phyloP scores from a whole-genome alignment of 805 yeast genomes.

The Candida morakotiae region DNA sequence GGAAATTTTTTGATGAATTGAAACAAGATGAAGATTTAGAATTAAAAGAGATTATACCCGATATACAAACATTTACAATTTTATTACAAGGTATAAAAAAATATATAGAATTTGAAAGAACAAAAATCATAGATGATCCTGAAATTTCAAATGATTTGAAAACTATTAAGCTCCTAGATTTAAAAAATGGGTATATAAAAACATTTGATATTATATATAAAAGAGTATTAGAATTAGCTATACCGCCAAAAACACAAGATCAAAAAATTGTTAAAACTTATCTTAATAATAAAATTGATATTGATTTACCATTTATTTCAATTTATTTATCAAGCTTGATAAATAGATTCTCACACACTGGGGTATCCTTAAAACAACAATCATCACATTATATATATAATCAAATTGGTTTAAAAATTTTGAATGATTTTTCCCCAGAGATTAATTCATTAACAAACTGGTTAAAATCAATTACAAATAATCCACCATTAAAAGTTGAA shows the following conservation, averaged over 20 bases:
- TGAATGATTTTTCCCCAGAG: constrained; percentile 33
- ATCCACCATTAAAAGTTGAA: constrained; percentile 2
- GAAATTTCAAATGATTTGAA: constrained; percentile 16
- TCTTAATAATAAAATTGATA: constrained; percentile 19
- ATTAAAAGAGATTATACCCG: constrained; percentile 18
- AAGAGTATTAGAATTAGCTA: constrained; percentile 24
- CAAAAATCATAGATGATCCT: constrained; percentile 11
- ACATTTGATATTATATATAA: constrained; percentile 24
- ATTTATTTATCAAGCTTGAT: constrained; percentile 18
- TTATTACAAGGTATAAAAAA: constrained; percentile 32
- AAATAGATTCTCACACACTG: constrained; percentile 20
- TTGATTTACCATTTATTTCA: constrained; percentile 30
- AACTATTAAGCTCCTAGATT: constrained; percentile 18
- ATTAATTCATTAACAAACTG: constrained; percentile 16
- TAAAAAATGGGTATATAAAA: constrained; percentile 23
- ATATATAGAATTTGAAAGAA: constrained; percentile 14
- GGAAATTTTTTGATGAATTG: constrained; percentile 33
- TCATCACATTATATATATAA: constrained; percentile 30
- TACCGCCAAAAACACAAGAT: constrained; percentile 24
- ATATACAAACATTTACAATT: constrained; percentile 35
- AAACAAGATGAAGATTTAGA: constrained; percentile 13
- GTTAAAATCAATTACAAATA: constrained; percentile 5
- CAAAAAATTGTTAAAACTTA: constrained; percentile 14
- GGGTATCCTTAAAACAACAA: constrained; percentile 10
- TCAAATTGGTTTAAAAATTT: constrained; percentile 25